Percentiles rank a stretch among this genome's conserved stretches.
Conservation (phyloP, 2,329 filamentous ascomycete genomes). For the Verticillium zaregamsianum region DNA sequence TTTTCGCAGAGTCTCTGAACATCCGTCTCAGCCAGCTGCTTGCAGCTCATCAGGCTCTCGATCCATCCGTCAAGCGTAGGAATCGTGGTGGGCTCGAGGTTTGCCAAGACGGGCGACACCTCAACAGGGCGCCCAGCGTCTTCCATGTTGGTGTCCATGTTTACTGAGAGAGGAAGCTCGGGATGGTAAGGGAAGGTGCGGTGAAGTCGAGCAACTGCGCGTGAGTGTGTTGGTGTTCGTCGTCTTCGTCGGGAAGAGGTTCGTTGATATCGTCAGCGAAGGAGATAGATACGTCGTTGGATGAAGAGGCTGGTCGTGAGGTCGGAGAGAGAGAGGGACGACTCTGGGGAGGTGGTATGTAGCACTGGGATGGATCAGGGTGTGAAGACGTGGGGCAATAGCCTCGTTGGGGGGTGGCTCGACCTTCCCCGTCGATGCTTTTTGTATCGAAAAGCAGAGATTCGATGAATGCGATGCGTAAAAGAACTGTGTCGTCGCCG, state of each 20-base stretch:
- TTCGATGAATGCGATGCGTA: background rate
- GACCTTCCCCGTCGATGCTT: background rate
- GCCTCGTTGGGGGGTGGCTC: background rate
- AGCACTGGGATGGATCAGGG: background rate
- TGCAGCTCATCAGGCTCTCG: constrained; percentile 96
- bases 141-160: constrained; percentile 98
- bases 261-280: background rate
- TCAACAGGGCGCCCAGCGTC: constrained; percentile 86
- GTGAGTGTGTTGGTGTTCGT: background rate
- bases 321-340: background rate
- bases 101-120: constrained; percentile 60
- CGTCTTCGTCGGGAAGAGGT: background rate
- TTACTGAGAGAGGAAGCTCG: constrained; percentile 1
- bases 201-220: background rate
- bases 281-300: background rate
- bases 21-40: constrained; percentile 91
- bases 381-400: background rate
- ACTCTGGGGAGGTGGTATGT: background rate
- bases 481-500: background rate
- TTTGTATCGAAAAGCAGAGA: background rate
- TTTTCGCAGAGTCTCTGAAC: constrained; percentile 97
- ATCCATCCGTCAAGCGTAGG: constrained; percentile 97
- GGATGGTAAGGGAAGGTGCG: background rate
- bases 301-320: background rate
- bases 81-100: constrained; percentile 78